phyloP scores from a whole-genome alignment of 139 green algal genomes.

The Tetraselmis striata region DNA sequence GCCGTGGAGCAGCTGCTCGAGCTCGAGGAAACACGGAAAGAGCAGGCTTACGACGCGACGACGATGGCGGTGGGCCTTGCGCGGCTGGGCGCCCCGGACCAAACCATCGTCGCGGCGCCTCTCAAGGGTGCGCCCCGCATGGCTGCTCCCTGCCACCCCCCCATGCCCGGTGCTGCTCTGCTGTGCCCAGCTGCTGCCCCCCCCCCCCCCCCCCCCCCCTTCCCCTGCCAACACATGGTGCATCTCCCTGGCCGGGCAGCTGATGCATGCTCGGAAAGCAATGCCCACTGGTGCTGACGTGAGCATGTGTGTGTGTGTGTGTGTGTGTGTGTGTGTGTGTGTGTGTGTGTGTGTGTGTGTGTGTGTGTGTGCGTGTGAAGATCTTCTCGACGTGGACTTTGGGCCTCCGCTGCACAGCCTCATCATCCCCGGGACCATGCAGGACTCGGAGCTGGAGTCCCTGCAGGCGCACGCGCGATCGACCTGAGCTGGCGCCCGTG shows the following conservation, averaged over 20 bases:
- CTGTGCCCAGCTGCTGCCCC: no score
- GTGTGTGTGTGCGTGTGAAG: neutral
- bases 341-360: neutral
- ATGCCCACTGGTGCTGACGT: neutral
- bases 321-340: neutral
- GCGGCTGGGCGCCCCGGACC: conserved; percentile 56
- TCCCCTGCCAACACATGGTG: neutral
- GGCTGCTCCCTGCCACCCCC: neutral
- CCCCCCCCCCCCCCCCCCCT: neutral
- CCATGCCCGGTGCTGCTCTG: neutral
- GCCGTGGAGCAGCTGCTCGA: conserved; percentile 84
- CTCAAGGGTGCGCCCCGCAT: neutral
- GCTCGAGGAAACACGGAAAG: conserved; percentile 60
- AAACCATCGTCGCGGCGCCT: neutral
- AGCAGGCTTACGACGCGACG: conserved; percentile 55
- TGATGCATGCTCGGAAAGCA: neutral
- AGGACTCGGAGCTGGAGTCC: neutral
- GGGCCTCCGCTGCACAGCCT: conserved; percentile 87
- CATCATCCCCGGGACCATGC: conserved; percentile 43
- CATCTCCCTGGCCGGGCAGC: no score
- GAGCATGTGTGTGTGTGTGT: neutral
- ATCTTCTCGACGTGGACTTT: conserved; percentile 77
- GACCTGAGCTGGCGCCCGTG: no score
- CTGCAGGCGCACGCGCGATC: no score
- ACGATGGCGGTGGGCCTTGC: conserved; percentile 78